Percentiles rank a stretch among this genome's conserved stretches.
These are phyloP conservation scores for Aaosphaeria pasadenensis DNA, from an alignment of 2,329 filamentous ascomycete genomes.

Conservation along the genomic window DNA sequence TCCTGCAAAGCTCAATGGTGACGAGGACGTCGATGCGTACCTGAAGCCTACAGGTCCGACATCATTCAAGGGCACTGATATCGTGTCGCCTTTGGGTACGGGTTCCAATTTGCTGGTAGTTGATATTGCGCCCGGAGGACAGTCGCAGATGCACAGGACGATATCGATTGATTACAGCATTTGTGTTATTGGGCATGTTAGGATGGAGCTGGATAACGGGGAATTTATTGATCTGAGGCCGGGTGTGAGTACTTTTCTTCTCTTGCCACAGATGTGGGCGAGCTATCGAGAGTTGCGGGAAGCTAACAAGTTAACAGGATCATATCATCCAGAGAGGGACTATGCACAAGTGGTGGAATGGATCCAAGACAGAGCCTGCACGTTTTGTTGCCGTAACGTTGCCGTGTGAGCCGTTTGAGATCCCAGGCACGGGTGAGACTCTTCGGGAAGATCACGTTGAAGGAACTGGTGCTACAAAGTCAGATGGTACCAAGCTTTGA, in stretches of 20 bases:
- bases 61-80: conserved; percentile 8
- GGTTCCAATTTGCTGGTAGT: conserved; percentile 11
- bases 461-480: conserved; percentile 4
- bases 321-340: conserved; percentile 20
- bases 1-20: conserved; percentile 39
- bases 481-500: too few species aligned
- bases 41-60: conserved; percentile 3
- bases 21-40: conserved; percentile 42
- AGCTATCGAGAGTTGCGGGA: background rate
- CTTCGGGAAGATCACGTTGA: conserved; percentile 13
- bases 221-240: conserved; percentile 10
- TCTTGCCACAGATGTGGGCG: background rate
- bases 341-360: conserved; percentile 18
- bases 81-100: conserved; percentile 8
- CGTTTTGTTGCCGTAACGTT: conserved; percentile 17
- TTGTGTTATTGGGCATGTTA: conserved; percentile 13
- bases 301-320: conserved; percentile 1
- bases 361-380: conserved; percentile 13
- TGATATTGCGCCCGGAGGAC: conserved; percentile 12
- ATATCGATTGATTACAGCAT: conserved; percentile 17
- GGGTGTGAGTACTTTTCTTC: conserved; percentile 6
- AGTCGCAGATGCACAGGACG: conserved; percentile 2
- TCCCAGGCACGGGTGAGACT: conserved; percentile 17
- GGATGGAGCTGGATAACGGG: conserved; percentile 16
- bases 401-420: conserved; percentile 18